Percentiles rank a stretch among this genome's conserved stretches.
Conservation (phyloP, 2,329 filamentous ascomycete genomes). For the Aspergillus sp. region DNA sequence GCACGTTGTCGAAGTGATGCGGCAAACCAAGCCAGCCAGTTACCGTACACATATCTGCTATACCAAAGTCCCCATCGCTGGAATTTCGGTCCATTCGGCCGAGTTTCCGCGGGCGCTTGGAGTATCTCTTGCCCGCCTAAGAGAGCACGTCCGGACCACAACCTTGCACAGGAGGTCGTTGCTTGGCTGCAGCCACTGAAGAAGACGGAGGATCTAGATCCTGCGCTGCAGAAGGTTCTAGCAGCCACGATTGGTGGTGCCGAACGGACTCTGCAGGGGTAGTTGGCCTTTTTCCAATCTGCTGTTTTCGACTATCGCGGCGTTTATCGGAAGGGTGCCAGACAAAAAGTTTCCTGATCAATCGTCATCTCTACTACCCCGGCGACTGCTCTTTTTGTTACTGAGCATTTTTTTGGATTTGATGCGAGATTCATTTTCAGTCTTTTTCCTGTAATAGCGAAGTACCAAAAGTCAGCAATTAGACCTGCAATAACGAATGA, state of each 20-base stretch:
- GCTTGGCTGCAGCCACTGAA: conserved; percentile 42
- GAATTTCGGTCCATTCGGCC: conserved; percentile 53
- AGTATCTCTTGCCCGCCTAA: conserved; percentile 56
- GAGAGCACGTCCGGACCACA: conserved; percentile 37
- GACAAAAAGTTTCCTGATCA: conserved; percentile 9
- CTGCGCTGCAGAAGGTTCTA: conserved; percentile 47
- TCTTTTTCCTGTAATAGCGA: conserved; percentile 41
- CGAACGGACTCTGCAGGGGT: conserved; percentile 21
- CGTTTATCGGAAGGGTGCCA: conserved; percentile 16
- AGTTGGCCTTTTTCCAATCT: conserved; percentile 6
- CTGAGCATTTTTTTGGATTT: conserved; percentile 54
- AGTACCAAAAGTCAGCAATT: conserved; percentile 7
- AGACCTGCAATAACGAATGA: not conserved
- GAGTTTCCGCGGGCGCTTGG: conserved; percentile 67
- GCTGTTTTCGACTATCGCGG: conserved; percentile 10
- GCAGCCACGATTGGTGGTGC: conserved; percentile 30
- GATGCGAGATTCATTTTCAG: conserved; percentile 50
- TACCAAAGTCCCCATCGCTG: conserved; percentile 62
- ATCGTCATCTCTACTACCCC: conserved; percentile 31
- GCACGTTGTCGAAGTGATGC: conserved; percentile 61
- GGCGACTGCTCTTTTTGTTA: conserved; percentile 52
- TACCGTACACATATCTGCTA: conserved; percentile 61
- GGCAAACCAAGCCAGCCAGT: conserved; percentile 50
- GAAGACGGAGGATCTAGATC: conserved; percentile 42
- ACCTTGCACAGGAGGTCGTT: conserved; percentile 41